Percentiles rank a stretch among this genome's conserved stretches.
These are phyloP conservation scores for Saturnispora kantuleensis DNA, from an alignment of 805 yeast genomes.

Conservation along the genomic window DNA sequence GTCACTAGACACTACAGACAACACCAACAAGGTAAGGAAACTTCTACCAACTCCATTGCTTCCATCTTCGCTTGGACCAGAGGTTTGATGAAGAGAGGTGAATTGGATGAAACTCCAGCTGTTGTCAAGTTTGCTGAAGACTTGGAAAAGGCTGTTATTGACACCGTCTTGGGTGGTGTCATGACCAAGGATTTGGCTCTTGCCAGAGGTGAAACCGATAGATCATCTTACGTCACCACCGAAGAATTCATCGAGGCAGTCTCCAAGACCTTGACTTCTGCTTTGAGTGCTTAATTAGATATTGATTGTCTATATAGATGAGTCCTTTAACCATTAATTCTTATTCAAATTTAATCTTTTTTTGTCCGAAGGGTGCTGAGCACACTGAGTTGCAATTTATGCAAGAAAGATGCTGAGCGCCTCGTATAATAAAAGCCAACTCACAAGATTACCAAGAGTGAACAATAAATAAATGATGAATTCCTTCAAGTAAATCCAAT, in stretches of 20 bases:
- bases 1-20: slow-evolving; percentile 96
- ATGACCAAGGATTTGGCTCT: slow-evolving; percentile 97
- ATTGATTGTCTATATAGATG: background rate
- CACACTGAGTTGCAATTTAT: background rate
- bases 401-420: background rate
- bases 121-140: slow-evolving; percentile 70
- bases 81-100: slow-evolving; percentile 89
- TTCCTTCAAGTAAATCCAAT: background rate
- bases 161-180: slow-evolving; percentile 76
- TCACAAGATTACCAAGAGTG: background rate
- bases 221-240: slow-evolving; percentile 77
- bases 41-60: slow-evolving; percentile 95
- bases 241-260: slow-evolving; percentile 86
- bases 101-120: slow-evolving; percentile 75
- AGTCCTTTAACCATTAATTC: no score
- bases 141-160: slow-evolving; percentile 76
- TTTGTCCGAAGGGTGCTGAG: background rate
- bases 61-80: slow-evolving; percentile 96
- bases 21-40: slow-evolving; percentile 93
- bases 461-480: background rate
- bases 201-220: slow-evolving; percentile 77
- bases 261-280: slow-evolving; percentile 44
- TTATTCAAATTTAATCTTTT: no score
- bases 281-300: slow-evolving; percentile 13
- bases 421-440: background rate